Evolutionary conservation across 2,329 filamentous ascomycete species (phyloP).

Genomic region (Hypoxylon sp.): DNA sequence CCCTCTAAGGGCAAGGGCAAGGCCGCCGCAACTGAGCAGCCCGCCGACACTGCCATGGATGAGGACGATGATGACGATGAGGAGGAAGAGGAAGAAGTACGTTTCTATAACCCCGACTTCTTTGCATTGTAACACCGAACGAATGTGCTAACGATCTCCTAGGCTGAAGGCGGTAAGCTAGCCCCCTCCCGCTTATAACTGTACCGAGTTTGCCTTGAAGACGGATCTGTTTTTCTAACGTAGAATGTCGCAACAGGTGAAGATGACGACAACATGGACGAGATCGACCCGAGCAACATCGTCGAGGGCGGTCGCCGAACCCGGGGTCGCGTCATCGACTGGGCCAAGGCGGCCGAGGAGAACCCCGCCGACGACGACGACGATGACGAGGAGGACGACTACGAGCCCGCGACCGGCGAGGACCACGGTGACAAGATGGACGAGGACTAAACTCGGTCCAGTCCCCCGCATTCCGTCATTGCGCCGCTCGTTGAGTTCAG

Average conservation of each 20-base stretch:
- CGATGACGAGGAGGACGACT: conserved; percentile 78
- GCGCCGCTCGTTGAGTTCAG: conserved; percentile 18
- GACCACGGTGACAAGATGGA: conserved; percentile 78
- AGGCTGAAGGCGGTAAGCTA: conserved; percentile 41
- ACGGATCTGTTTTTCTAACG: conserved; percentile 1
- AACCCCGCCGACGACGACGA: conserved; percentile 78
- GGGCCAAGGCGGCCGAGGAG: conserved; percentile 86
- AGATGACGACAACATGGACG: conserved; percentile 81
- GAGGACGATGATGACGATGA: conserved; percentile 79
- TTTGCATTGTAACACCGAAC: conserved; percentile 14
- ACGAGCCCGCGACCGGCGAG: conserved; percentile 64
- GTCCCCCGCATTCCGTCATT: not conserved
- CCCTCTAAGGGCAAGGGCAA: conserved; percentile 91
- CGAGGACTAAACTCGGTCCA: conserved; percentile 49
- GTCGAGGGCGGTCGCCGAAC: conserved; percentile 81
- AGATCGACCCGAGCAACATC: conserved; percentile 91
- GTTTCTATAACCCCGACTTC: conserved; percentile 40
- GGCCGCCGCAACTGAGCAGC: conserved; percentile 62
- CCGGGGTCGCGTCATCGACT: conserved; percentile 91
- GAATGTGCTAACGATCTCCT: conserved; percentile 32
- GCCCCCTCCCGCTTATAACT: not conserved
- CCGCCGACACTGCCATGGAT: conserved; percentile 72
- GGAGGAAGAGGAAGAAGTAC: conserved; percentile 58
- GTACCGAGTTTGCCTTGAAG: not conserved
- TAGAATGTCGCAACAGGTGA: conserved; percentile 56